Base-by-base conservation (phyloP, 2,329 filamentous ascomycete genomes). In the Ceratocystis diversiconidia region DNA sequence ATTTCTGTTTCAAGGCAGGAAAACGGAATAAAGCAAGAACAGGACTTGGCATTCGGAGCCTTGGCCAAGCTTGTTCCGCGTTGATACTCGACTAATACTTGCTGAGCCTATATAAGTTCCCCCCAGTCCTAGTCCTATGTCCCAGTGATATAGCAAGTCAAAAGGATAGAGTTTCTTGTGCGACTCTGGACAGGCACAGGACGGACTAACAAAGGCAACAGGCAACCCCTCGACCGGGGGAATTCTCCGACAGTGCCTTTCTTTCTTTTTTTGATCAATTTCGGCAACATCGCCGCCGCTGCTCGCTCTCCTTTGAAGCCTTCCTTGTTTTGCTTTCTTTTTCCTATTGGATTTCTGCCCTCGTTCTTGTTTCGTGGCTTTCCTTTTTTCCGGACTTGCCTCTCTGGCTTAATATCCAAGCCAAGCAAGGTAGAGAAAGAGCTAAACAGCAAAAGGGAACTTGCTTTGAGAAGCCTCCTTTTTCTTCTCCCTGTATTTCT, bases 81-180 rank as follows among this genome's bases (percentile, higher is more conserved):
- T 36, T 36, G 32, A 12, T 36, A 36, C 32, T 36, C 32, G 32
- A 36, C 32, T 12, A 36, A 36, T 36, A 36, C 32, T 36, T 10
- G 32, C 32, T 36, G 12, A 36, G 32, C 32, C 8, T 36, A 36
- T 36, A 36, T 36, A 36, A 36, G 32, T 12, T 36, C 32, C 32
- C 32, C 32, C 32, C 32, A 36, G 32, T 36, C 32, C 32, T 36
- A 36, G 32, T 36, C 32, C 32, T 36, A 12, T 10, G 32, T 36
- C 10, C 32, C 32, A 36, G 32, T 10, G 32, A 36, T 36, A 36
- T 36, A 36, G 32, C 32, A 36, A 36, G 32, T 12, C 32, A 36
- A 36, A 36, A 36, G 32, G 52, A 59, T 59, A 32, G 52, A 59
- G 52, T 59, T 59, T 32, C 52, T 59, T 59, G 52, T 59, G 52